Evolutionary conservation across 2,329 filamentous ascomycete genomes (phyloP), one percentile per base, ranked within the genome.

Genomic region (Akanthomyces dipterigenus): DNA sequence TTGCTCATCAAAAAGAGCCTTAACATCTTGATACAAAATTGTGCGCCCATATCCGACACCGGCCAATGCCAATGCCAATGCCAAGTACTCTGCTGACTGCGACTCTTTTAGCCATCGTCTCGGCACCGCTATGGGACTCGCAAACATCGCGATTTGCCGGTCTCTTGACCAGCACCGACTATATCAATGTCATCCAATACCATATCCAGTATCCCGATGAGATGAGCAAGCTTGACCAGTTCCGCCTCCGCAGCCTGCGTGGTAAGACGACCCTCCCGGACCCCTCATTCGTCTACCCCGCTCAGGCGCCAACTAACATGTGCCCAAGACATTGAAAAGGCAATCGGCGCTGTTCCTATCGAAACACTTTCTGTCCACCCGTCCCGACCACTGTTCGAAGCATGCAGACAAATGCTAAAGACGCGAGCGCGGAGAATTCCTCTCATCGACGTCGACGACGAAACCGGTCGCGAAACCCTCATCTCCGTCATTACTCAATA

Each of bases 401-500:
- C 95, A 62, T 96, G 93, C 71, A 88, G 90, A 48, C 88, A 88
- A 68, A 98, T 99, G 93, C 85, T 99, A 54, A 88, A 91, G 71
- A 97, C 93, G 6, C 88, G 93, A 66, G 93, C 95, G 40, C 88
- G 95, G 63, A 87, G 95, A 67, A 99, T 99, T 65, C 95, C 95
- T 1, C 82, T 99, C 7, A 89, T 99, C 63, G 95, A 97, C 68
- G 84, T 90, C 65, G 95, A 99, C 71, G 93, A 96, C 71, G 95
- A 99, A 76, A 99, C 95, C 2, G 87, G 90, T 61, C 85, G 92
- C 65, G 88, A 95, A 70, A 95, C 93, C 77, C 92, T 99, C 20
- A 90, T 99, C 64, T 97, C 92, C 69, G 95, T 99, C 64, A 90
- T 99, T 63, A 99, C 95, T 0, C 95, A 99, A 75, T 99, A 99